Percentiles rank a stretch among this genome's conserved stretches.
Evolutionary conservation across 1,284 basidiomycete species (phyloP).

Genomic region (Leccinum variabile): DNA sequence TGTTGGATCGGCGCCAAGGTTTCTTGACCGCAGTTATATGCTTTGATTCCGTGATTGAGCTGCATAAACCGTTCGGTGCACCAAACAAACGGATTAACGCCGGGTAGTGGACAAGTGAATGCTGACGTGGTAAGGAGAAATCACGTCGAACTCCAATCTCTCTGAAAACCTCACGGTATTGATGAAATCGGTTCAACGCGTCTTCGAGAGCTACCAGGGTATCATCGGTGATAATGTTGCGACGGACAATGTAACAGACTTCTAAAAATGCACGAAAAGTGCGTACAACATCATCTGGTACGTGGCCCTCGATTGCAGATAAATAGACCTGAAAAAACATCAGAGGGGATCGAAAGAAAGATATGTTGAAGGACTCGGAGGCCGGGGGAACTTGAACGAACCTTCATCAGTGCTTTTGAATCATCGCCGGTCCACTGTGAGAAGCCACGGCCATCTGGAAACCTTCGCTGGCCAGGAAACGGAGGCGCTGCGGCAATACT

Average conservation of each 20-base stretch:
- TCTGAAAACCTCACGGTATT: background rate
- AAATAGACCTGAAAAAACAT: conserved; percentile 3
- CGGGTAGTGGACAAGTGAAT: background rate
- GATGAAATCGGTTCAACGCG: background rate
- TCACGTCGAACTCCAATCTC: background rate
- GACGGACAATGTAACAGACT: conserved; percentile 11
- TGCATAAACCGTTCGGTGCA: background rate
- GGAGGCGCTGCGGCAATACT: conserved; percentile 9
- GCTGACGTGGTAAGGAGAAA: background rate
- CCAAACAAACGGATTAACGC: background rate
- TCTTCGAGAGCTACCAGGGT: background rate
- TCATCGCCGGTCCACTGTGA: conserved; percentile 20
- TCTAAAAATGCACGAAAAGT: conserved; percentile 14
- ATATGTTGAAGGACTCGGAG: background rate
- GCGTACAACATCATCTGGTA: conserved; percentile 7
- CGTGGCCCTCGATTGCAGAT: background rate
- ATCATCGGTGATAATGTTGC: background rate
- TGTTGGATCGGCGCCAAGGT: background rate
- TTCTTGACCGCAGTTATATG: conserved; percentile 4
- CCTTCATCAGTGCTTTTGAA: conserved; percentile 22
- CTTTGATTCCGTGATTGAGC: conserved; percentile 1
- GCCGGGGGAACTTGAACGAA: background rate
- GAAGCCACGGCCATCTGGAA: conserved; percentile 15
- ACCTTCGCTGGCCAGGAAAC: conserved; percentile 16
- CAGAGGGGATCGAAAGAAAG: background rate